Base-by-base conservation (phyloP, 1,139 yeast genomes). In the Suhomyces bribrorum region DNA sequence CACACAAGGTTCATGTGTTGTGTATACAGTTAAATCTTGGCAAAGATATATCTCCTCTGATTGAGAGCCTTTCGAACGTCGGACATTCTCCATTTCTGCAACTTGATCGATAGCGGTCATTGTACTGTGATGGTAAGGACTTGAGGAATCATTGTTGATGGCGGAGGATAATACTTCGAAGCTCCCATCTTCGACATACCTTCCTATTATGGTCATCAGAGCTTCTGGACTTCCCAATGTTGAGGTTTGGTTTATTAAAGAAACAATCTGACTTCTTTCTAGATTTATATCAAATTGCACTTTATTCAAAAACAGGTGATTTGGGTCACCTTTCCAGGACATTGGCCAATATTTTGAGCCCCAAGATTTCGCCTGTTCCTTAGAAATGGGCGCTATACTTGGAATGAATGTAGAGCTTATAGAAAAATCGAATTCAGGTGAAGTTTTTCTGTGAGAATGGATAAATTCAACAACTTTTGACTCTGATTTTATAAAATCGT, bases 1-100 rank as follows among this genome's bases (percentile, higher is more conserved):
- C 0, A 87, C 77, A 57, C 98, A 94, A 1, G 98, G 99, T 57
- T 94, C 98, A 56, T 89, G 96, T 0, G 96, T 85, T 1, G 94
- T 85, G 54, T 86, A 89, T 0, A 92, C 89, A 44, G 86, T 81
- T 47, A 81, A 74, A 41, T 81, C 77, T 32, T 83, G 77, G 54
- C 97, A 90, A 7, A 94, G 71, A 55, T 94, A 94, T 14, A 41
- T 44, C 15, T 47, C 44, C 7, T 42, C 47, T 9, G 26, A 37
- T 29, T 33, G 35, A 13, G 12, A 20, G 7, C 30, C 14, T 7
- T 25, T 8, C 8, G 4, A 16, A 29, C 80, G 56, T 26, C 69
- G 57, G 7, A 52, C 47, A 14, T 60, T 54, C 49, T 81, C 87
- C 1, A 56, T 48, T 2, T 61, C 59, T 0, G 94, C 88, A 2